These are phyloP conservation scores for Globisporangium canariense DNA, from an alignment of 352 stramenopile genomes.

Conservation along the genomic window DNA sequence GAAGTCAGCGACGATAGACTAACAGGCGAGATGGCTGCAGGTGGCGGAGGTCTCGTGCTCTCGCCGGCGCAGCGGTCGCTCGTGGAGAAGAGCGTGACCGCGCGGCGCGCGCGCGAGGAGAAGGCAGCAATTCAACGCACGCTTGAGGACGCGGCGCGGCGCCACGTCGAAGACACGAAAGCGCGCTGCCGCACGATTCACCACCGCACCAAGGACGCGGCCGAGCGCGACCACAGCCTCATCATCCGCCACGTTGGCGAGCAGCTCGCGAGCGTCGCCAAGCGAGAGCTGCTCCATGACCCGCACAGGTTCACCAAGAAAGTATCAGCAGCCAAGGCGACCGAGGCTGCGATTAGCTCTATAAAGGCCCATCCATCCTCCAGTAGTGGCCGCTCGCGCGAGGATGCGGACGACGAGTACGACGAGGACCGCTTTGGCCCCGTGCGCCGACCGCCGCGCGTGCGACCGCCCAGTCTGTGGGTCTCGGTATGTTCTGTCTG, in stretches of 20 bases:
- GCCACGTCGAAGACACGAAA: conserved; percentile 35
- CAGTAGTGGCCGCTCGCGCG: neutral
- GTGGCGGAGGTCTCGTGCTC: conserved; percentile 25
- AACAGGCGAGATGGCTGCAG: conserved; percentile 12
- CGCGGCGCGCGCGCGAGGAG: conserved; percentile 35
- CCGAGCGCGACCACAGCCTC: conserved; percentile 31
- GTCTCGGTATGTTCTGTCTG: conserved; percentile 29
- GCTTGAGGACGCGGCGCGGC: conserved; percentile 23
- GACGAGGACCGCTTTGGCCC: conserved; percentile 58
- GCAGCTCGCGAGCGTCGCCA: conserved; percentile 47
- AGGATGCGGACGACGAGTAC: conserved; percentile 34
- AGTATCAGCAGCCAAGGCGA: neutral
- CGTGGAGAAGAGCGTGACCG: conserved; percentile 47
- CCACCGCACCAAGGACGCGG: conserved; percentile 12
- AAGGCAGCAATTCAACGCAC: conserved; percentile 35
- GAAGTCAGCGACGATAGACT: neutral
- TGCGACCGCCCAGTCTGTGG: conserved; percentile 54
- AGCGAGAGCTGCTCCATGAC: conserved; percentile 20
- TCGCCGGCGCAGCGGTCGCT: conserved; percentile 51
- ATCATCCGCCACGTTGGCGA: conserved; percentile 65
- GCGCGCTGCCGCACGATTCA: conserved; percentile 24
- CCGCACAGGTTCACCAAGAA: conserved; percentile 16
- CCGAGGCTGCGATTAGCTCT: neutral
- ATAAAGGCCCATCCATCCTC: neutral
- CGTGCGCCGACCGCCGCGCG: conserved; percentile 41